A percentile compares a stretch with the other conserved stretches of the same genome.
phyloP scores from a whole-genome alignment of 2,329 filamentous ascomycete genomes.

The Pleurostoma richardsiae region DNA sequence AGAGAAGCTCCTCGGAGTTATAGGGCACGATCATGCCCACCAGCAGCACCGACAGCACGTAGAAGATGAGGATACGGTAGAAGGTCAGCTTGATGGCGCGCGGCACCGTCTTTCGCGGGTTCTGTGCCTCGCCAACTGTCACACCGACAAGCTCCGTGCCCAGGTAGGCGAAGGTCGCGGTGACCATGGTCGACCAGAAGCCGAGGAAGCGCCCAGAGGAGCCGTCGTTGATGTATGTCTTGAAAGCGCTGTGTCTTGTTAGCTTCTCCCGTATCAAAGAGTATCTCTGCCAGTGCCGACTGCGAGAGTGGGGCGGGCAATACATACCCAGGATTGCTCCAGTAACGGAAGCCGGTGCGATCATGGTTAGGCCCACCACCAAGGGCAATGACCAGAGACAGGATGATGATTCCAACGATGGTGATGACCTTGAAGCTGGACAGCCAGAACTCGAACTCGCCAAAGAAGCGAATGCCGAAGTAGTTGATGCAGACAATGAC shows the following conservation, averaged over 20 bases:
- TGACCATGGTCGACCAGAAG: slow-evolving; percentile 69
- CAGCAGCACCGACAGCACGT: slow-evolving; percentile 48
- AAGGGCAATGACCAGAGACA: slow-evolving; percentile 76
- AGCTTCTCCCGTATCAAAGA: too few species aligned
- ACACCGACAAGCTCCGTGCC: slow-evolving; percentile 74
- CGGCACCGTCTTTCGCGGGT: slow-evolving; percentile 31
- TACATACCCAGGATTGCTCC: slow-evolving; percentile 49
- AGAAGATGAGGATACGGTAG: slow-evolving; percentile 58
- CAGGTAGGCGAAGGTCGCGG: slow-evolving; percentile 73
- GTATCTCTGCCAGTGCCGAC: too few species aligned
- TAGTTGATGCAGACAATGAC: slow-evolving; percentile 58
- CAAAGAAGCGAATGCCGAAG: slow-evolving; percentile 61
- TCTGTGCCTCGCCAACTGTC: slow-evolving; percentile 49
- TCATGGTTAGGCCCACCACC: slow-evolving; percentile 69
- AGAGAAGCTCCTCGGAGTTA: slow-evolving; percentile 54
- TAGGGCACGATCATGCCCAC: slow-evolving; percentile 60
- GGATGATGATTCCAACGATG: slow-evolving; percentile 59
- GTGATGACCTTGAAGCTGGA: slow-evolving; percentile 65
- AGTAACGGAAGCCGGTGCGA: slow-evolving; percentile 66
- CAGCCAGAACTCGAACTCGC: slow-evolving; percentile 69
- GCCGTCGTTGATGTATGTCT: slow-evolving; percentile 35
- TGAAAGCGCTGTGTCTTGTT: slow-evolving; percentile 34
- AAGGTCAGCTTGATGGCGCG: slow-evolving; percentile 53
- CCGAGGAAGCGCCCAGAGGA: slow-evolving; percentile 50
- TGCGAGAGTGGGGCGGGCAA: slow-evolving; percentile 1